Evolutionary conservation across 306 rosid genomes (phyloP), one percentile per base, ranked within the genome.

Genomic region (Corylus americana): DNA sequence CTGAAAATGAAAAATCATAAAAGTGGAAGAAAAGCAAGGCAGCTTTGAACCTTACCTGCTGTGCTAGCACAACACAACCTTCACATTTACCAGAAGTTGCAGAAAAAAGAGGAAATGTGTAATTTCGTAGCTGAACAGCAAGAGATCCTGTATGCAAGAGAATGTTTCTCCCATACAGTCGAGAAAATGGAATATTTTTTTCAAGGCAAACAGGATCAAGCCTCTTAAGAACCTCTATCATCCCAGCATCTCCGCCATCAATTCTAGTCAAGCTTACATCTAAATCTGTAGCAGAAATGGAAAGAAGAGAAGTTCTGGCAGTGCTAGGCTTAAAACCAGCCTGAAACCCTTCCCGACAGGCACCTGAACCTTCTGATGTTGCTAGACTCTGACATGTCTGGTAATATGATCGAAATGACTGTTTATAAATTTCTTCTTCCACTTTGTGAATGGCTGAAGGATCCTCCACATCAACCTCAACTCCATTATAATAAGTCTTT

Each of bases 161-260:
- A 81, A 96, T 81, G 86, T 89, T 91, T 77, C 97, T 70, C 77
- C 99, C 99, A 81, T 91, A 93, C 31, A 96, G 80, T 75, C 96
- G 89, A 18, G 99, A 93, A 87, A 96, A 96, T 71, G 99, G 99
- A 78, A 96, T 82, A 86, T 93, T 86, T 70, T 86, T 84, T 78
- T 96, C 94, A 68, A 80, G 82, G 80, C 89, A 86, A 55, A 93
- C 91, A 78, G 99, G 99, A 89, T 96, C 99, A 80, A 96, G 94
- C 88, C 63, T 89, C 91, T 89, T 87, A 80, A 96, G 69, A 78
- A 91, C 80, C 73, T 93, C 94, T 83, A 93, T 89, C 93, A 93
- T 96, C 81, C 99, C 98, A 86, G 79, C 89, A 75, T 89, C 96
- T 49, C 97, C 99, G 51, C 97, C 99, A 74, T 89, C 96, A 89